A percentile compares a stretch with the other conserved stretches of the same genome.
These are phyloP conservation scores for Amaranthus cruentus DNA, from an alignment of 148 eudicot genomes.

Conservation along the genomic window DNA sequence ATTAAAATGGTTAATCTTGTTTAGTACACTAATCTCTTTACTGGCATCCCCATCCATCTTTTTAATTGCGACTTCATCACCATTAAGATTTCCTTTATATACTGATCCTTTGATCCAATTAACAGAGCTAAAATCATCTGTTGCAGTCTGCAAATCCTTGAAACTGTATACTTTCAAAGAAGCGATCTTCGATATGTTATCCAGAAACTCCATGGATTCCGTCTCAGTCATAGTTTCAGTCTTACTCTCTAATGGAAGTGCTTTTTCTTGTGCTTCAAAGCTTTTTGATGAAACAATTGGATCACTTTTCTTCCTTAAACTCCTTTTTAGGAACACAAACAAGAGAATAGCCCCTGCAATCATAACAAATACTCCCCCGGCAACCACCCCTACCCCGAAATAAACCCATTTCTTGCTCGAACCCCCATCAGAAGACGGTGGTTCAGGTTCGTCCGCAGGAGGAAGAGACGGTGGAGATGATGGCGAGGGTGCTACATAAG, in stretches of 20 bases:
- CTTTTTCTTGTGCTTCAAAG: constrained; percentile 23
- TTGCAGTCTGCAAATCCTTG: constrained; percentile 51
- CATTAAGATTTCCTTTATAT: constrained; percentile 51
- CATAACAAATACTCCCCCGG: constrained; percentile 33
- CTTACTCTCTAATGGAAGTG: background rate
- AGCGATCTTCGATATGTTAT: constrained; percentile 35
- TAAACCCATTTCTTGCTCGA: constrained; percentile 35
- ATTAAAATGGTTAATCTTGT: constrained; percentile 63
- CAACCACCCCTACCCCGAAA: constrained; percentile 38
- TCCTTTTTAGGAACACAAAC: constrained; percentile 6
- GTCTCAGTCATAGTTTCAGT: background rate
- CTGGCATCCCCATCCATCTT: constrained; percentile 43
- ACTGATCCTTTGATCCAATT: constrained; percentile 49
- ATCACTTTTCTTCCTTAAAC: constrained; percentile 14
- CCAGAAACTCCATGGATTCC: constrained; percentile 1
- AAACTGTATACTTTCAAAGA: constrained; percentile 45
- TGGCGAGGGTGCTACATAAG: constrained; percentile 35
- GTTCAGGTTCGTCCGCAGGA: constrained; percentile 13
- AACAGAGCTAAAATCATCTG: constrained; percentile 45
- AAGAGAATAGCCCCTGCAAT: constrained; percentile 19
- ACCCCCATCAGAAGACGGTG: constrained; percentile 6
- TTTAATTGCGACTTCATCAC: constrained; percentile 49
- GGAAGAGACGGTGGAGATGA: constrained; percentile 34
- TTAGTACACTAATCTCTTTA: constrained; percentile 53
- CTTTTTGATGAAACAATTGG: constrained; percentile 5